Evolutionary conservation across 2,329 filamentous ascomycete species (phyloP).

Genomic region (Helicocarpus griseus): DNA sequence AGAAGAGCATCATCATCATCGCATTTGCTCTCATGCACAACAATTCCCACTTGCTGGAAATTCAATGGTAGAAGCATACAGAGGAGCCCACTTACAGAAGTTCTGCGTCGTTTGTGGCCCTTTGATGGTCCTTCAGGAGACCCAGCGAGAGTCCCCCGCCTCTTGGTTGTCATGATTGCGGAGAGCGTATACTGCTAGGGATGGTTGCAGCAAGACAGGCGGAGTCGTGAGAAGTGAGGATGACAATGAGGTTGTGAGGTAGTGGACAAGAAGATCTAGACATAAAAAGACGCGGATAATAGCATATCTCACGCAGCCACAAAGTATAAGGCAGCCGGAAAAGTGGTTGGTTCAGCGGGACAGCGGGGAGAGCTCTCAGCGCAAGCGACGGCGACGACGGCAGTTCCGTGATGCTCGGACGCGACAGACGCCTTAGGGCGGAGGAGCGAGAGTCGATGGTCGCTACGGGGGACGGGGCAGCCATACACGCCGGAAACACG

Average conservation of each 20-base stretch:
- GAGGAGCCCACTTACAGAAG: slow-evolving; percentile 9
- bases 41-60: background rate
- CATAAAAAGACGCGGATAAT: background rate
- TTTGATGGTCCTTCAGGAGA: slow-evolving; percentile 9
- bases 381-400: background rate
- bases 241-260: background rate
- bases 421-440: background rate
- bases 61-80: background rate
- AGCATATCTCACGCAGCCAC: background rate
- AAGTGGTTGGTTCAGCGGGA: slow-evolving; percentile 24
- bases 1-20: background rate
- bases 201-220: background rate
- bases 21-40: background rate
- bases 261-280: background rate
- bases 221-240: background rate
- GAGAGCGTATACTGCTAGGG: slow-evolving; percentile 3
- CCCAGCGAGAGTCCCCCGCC: slow-evolving; percentile 42
- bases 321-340: background rate
- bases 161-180: slow-evolving; percentile 15
- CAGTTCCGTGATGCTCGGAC: background rate
- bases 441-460: background rate
- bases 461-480: background rate
- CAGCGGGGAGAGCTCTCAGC: slow-evolving; percentile 6
- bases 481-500: background rate
- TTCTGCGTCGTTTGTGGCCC: slow-evolving; percentile 12